Percentiles rank a stretch among this genome's conserved stretches.
Evolutionary conservation across 2,329 filamentous ascomycete genomes (phyloP).

Genomic region (Neofusicoccum ribis): DNA sequence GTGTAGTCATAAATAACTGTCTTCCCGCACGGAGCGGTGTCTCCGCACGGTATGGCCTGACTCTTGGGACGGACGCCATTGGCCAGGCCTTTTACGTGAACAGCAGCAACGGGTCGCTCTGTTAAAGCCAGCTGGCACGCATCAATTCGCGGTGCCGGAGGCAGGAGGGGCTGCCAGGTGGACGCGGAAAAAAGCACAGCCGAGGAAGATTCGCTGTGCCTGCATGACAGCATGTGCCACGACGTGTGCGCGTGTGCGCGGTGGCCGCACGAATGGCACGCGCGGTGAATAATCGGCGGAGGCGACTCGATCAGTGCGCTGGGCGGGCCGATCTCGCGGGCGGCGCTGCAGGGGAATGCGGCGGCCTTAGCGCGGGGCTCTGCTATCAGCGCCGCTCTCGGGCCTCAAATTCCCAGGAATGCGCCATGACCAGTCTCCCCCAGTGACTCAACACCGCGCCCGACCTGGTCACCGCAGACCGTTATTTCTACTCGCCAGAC

Average conservation of each 20-base stretch:
- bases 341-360: not conserved
- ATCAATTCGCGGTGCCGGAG: not conserved
- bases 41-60: not conserved
- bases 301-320: not conserved
- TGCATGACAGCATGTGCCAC: not conserved
- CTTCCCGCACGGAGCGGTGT: not conserved
- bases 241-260: not conserved
- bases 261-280: not conserved
- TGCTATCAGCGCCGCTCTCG: conserved; percentile 17
- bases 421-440: conserved; percentile 4
- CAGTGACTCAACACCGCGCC: conserved; percentile 14
- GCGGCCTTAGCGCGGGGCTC: conserved; percentile 11
- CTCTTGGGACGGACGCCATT: not conserved
- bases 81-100: not conserved
- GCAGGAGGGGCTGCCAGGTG: not conserved
- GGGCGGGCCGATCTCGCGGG: conserved; percentile 10
- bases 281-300: not conserved
- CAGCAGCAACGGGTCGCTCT: not conserved
- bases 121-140: not conserved
- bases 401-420: not conserved
- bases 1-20: conserved; percentile 14
- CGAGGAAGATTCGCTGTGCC: not conserved
- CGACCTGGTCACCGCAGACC: not conserved
- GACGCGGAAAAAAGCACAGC: not conserved
- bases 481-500: conserved; percentile 7